These are phyloP conservation scores for Schwanniomyces etchellsii DNA, from an alignment of 1,139 yeast genomes.

Conservation along the genomic window DNA sequence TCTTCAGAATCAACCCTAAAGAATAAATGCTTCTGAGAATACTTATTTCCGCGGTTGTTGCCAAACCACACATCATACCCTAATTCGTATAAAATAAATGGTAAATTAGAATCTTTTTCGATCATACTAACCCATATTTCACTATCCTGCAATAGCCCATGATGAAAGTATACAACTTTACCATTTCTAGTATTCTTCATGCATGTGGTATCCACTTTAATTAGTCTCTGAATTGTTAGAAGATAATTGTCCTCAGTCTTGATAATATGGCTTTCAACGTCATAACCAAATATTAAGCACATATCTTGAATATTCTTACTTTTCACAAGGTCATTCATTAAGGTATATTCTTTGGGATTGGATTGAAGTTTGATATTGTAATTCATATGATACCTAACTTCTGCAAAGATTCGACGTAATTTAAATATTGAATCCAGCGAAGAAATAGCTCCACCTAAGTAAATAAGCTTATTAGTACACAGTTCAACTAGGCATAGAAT, in stretches of 20 bases:
- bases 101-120: slow-evolving; percentile 23
- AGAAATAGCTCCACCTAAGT: no score
- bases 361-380: slow-evolving; percentile 1
- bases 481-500: no score
- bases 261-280: slow-evolving; percentile 67
- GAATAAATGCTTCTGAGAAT: slow-evolving; percentile 33
- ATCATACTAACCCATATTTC: slow-evolving; percentile 39
- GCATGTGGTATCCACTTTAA: slow-evolving; percentile 6
- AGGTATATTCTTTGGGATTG: slow-evolving; percentile 13
- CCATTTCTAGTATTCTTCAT: slow-evolving; percentile 11
- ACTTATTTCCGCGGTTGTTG: slow-evolving; percentile 32
- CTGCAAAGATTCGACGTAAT: slow-evolving; percentile 1
- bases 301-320: slow-evolving; percentile 56
- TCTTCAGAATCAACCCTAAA: slow-evolving; percentile 35
- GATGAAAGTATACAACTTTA: slow-evolving; percentile 39
- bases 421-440: background rate
- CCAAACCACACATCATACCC: slow-evolving; percentile 37
- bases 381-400: slow-evolving; percentile 1
- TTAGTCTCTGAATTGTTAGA: slow-evolving; percentile 32
- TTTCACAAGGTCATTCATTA: slow-evolving; percentile 28
- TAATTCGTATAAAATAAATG: slow-evolving; percentile 22
- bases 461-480: no score
- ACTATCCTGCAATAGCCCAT: slow-evolving; percentile 41
- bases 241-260: slow-evolving; percentile 41
- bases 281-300: slow-evolving; percentile 56